phyloP scores from a whole-genome alignment of 1,284 basidiomycete genomes.

The Tylopilus sp. region DNA sequence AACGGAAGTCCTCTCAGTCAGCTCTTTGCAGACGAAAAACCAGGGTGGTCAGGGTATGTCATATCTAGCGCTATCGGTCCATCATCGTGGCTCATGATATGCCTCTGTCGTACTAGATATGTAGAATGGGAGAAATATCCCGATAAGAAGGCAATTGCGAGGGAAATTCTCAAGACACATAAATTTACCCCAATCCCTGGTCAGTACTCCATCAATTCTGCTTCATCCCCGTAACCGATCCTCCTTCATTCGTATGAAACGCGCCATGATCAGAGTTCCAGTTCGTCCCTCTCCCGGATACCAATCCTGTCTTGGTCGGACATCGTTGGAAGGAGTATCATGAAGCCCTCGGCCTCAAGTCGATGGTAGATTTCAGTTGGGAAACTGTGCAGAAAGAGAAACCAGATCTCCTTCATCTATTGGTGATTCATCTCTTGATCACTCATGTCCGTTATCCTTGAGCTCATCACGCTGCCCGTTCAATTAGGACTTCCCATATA shows the following conservation, averaged over 20 bases:
- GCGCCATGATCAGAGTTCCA: conserved; percentile 51
- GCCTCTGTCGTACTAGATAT: conserved; percentile 10
- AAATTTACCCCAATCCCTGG: conserved; percentile 23
- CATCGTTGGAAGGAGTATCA: conserved; percentile 69
- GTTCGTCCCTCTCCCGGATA: conserved; percentile 59
- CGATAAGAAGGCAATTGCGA: conserved; percentile 25
- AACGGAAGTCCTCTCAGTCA: conserved; percentile 5
- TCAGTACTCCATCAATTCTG: conserved; percentile 1
- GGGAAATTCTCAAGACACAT: conserved; percentile 22
- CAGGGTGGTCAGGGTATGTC: conserved; percentile 28
- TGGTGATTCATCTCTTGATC: conserved; percentile 48
- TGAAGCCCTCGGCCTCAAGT: conserved; percentile 58
- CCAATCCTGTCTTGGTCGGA: conserved; percentile 64
- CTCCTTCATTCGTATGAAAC: not conserved
- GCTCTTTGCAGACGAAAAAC: conserved; percentile 24
- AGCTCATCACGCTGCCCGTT: not conserved
- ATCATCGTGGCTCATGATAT: not conserved
- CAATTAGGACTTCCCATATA: conserved; percentile 26
- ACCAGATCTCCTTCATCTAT: conserved; percentile 62
- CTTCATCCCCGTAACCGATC: not conserved
- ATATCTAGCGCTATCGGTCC: too few relatives aligned
- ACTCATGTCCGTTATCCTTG: not conserved
- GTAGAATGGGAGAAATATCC: conserved; percentile 30
- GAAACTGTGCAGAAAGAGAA: conserved; percentile 65
- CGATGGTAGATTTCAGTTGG: conserved; percentile 65